Evolutionary conservation across 176 grass and related monocot species (phyloP).

Genomic region (Chrysopogon serrulatus): DNA sequence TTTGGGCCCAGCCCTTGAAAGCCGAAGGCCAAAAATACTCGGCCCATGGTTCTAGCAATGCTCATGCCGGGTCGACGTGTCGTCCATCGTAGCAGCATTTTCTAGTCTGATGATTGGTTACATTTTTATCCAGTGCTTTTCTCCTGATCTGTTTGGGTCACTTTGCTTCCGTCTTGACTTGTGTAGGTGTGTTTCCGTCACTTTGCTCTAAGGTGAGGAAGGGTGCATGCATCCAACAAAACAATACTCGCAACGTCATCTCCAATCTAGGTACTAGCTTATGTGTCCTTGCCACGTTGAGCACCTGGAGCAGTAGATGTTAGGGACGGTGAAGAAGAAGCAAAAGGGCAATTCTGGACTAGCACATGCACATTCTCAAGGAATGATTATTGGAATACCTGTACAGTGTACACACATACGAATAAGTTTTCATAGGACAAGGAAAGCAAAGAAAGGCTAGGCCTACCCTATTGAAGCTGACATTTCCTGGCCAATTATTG

Average conservation of each 20-base stretch:
- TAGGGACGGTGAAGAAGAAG: neutral
- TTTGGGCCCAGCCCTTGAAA: neutral
- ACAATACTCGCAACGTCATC: neutral
- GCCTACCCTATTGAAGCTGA: neutral
- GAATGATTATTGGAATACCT: slow-evolving; percentile 1
- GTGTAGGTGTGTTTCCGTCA: neutral
- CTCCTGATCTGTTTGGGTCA: neutral
- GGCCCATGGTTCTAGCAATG: neutral
- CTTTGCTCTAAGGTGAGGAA: neutral
- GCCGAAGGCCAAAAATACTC: neutral
- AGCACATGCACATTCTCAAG: neutral
- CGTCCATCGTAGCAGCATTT: neutral
- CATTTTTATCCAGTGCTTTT: neutral
- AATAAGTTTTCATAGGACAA: neutral
- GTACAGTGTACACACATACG: neutral
- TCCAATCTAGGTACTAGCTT: neutral
- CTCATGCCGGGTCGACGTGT: neutral
- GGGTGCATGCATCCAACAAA: neutral
- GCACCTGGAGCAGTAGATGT: neutral
- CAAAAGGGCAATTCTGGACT: slow-evolving; percentile 16
- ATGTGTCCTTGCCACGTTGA: neutral
- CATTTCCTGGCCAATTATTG: slow-evolving; percentile 47
- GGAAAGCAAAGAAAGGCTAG: neutral
- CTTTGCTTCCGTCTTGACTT: neutral
- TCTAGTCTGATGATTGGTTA: neutral